Base-by-base conservation (phyloP, 2,329 filamentous ascomycete genomes). In the Cephalotrichum gorgonifer region DNA sequence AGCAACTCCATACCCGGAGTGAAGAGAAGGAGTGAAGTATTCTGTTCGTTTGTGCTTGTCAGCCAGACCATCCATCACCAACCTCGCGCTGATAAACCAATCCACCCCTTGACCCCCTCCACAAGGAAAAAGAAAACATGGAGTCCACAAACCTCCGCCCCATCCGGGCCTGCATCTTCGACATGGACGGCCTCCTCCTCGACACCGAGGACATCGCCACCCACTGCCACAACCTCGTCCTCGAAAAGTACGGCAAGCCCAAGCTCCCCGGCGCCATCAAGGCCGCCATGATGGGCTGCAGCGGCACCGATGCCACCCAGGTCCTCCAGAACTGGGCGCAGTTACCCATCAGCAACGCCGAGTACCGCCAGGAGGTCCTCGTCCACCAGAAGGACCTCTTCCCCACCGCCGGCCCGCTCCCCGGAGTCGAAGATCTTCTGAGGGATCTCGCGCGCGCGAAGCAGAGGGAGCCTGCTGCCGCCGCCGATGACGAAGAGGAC, bases 171-270 rank as follows among this genome's bases (percentile, higher is more conserved):
- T 96, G 90, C 67, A 83, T 98, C 55, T 97, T 98, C 65, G 93
- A 98, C 73, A 96, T 97, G 90, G 93, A 98, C 67, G 93, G 93
- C 52, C 83, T 98, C 31, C 79, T 98, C 20, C 86, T 98, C 62
- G 83, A 97, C 67, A 89, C 87, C 30, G 93, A 97, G 72, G 93
- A 97, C 59, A 66, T 81, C 50, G 97, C 97, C 73, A 93, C 88
- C 0, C 63, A 78, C 25, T 85, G 86, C 66, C 85, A 89, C 53
- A 96, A 98, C 68, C 73, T 80, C 23, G 78, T 97, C 33, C 82
- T 98, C 35, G 73, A 75, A 50, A 81, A 85, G 61, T 88, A 93
- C 65, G 78, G 75, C 58, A 81, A 80, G 45, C 85, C 87, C 1
- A 64, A 71, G 14, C 73, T 97, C n/a, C 91, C 93, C 1, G 97